Evolutionary conservation across 768 basidiomycete genomes (phyloP).

Genomic region (Xerocomellus dryophilus): DNA sequence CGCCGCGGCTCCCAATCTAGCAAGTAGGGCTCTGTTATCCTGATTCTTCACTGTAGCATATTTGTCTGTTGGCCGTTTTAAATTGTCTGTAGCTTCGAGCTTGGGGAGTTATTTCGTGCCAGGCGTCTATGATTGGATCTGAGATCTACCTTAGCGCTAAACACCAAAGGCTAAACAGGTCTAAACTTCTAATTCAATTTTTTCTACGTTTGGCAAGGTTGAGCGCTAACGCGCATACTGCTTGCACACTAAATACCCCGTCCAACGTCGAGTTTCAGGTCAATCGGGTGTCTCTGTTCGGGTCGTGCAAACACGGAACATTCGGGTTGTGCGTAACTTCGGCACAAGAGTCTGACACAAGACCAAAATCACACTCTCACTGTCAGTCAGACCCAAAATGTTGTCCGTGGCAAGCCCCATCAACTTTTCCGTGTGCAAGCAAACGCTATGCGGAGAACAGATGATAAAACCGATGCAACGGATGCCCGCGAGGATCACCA

Average conservation of each 20-base stretch:
- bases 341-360: background rate
- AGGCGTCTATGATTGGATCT: slow-evolving; percentile 11
- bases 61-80: background rate
- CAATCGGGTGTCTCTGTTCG: background rate
- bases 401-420: slow-evolving; percentile 14
- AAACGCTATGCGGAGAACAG: background rate
- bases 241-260: background rate
- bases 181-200: slow-evolving; percentile 19
- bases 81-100: background rate
- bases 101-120: background rate
- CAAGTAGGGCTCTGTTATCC: slow-evolving; percentile 10
- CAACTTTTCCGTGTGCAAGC: background rate
- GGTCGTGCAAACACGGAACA: slow-evolving; percentile 3
- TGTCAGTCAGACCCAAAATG: slow-evolving; percentile 7
- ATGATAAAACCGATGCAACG: background rate
- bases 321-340: slow-evolving; percentile 3
- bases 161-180: slow-evolving; percentile 25
- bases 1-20: slow-evolving; percentile 23
- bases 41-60: background rate
- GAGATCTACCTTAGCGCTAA: slow-evolving; percentile 16
- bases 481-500: slow-evolving; percentile 27
- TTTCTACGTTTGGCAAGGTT: slow-evolving; percentile 1
- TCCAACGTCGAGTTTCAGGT: background rate
- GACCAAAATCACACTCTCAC: background rate
- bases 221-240: background rate